Evolutionary conservation across 2,329 filamentous ascomycete genomes (phyloP), one percentile per base, ranked within the genome.

Genomic region (Penicillium expansum): DNA sequence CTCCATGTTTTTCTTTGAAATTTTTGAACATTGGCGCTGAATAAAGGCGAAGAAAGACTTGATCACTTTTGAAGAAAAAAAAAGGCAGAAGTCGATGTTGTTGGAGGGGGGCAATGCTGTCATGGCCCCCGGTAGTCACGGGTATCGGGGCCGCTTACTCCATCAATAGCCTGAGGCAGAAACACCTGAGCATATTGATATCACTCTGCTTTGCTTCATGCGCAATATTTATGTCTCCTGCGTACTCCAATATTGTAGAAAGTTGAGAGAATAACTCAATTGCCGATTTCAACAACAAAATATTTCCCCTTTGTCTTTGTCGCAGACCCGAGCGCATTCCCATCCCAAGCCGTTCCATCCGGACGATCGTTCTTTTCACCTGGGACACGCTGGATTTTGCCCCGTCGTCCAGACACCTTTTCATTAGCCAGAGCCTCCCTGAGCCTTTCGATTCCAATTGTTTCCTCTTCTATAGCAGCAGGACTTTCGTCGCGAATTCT

Each of bases 401-500:
- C 71, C 35, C 73, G 74, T 37, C 72, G 68, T 11, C 78, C 77
- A 16, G 75, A 69, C 22, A 74, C 71, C 41, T 69, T 67, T 61
- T 80, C 77, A 55, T 73, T 71, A 3, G 71, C 69, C 35, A 79
- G 59, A 18, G 71, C 73, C 24, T 72, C 71, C 55, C 65, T 69
- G 6, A 80, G 65, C 10, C 64, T 64, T 20, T 74, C 69, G 38
- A 75, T 49, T 14, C 73, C 73, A 57, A 80, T 72, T 5, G 70
- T 76, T 39, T 66, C 70, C 56, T 79, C 74, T 59, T 71, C 67
- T 16, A 69, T 55, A 9, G 73, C 74, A 48, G 75, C 71, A 5
- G 66, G 61, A n/a, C 69, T 79, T 58, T 80, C 92, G 71, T 97
- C 93, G 52, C 91, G 85, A 56, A 97, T 88, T 43, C 88, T 87